phyloP scores from a whole-genome alignment of 2,329 filamentous ascomycete genomes.

The Thermochaetoides dissita region DNA sequence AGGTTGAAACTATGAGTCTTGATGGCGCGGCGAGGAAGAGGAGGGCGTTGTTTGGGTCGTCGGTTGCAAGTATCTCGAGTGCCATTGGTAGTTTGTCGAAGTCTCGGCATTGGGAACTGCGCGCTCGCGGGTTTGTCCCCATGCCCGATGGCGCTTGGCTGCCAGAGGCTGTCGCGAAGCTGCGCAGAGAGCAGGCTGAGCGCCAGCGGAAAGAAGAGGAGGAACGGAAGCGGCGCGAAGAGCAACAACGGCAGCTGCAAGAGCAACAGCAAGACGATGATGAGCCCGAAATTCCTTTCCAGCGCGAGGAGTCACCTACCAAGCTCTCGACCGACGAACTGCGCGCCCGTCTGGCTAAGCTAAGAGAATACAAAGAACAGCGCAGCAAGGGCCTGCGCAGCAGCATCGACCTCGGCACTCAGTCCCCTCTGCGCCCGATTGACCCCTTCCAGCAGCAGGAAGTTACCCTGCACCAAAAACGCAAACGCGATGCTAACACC shows the following conservation, averaged over 20 bases:
- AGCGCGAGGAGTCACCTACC: neutral
- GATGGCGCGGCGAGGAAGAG: neutral
- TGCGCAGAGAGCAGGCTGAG: neutral
- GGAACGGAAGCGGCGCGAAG: neutral
- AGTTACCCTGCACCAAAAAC: neutral
- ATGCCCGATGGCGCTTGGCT: slow-evolving; percentile 40
- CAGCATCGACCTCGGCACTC: slow-evolving; percentile 3
- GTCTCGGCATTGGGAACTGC: slow-evolving; percentile 24
- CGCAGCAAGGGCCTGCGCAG: neutral
- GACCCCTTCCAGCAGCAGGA: neutral
- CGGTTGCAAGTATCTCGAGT: no score
- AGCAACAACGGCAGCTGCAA: neutral
- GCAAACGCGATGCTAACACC: neutral
- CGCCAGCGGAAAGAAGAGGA: neutral
- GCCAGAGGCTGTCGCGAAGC: slow-evolving; percentile 34
- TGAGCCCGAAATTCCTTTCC: neutral
- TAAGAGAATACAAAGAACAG: neutral
- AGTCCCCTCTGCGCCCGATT: neutral
- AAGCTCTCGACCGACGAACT: slow-evolving; percentile 1
- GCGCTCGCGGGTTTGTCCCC: slow-evolving; percentile 27
- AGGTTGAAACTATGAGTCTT: slow-evolving; percentile 16
- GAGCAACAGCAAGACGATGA: neutral
- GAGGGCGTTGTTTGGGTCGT: no score
- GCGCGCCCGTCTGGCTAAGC: slow-evolving; percentile 7
- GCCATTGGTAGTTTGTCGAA: slow-evolving; percentile 4